Conservation (phyloP, 495 filamentous ascomycete species). For the Oidiodendron maius region DNA sequence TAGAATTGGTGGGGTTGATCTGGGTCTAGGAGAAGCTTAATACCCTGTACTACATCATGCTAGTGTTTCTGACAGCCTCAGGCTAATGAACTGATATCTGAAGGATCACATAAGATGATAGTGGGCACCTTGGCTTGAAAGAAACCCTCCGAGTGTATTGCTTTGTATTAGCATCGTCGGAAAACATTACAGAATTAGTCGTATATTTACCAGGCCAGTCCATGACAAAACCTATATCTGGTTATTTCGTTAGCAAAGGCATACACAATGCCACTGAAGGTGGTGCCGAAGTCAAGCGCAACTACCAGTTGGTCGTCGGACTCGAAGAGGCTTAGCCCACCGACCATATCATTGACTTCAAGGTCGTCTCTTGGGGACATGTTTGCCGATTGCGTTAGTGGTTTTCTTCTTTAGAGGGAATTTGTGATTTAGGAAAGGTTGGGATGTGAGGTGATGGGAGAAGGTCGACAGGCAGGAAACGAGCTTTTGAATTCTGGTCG, state of each 20-base stretch:
- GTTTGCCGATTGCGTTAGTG: neutral
- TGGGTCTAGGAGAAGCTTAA: conserved; percentile 30
- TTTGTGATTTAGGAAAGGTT: neutral
- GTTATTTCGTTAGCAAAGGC: conserved; percentile 15
- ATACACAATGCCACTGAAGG: conserved; percentile 23
- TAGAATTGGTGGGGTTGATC: conserved; percentile 19
- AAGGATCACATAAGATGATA: conserved; percentile 9
- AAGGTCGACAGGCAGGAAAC: neutral
- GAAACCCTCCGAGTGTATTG: too few relatives aligned
- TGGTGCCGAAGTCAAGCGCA: conserved; percentile 24
- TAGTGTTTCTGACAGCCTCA: conserved; percentile 14
- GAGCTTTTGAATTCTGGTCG: too few relatives aligned
- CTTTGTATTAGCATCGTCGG: neutral
- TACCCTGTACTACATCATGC: conserved; percentile 9
- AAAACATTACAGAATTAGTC: neutral
- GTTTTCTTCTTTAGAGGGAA: neutral
- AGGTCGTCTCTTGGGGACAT: neutral
- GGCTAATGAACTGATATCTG: conserved; percentile 2
- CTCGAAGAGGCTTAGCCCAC: neutral
- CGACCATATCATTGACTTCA: too few relatives aligned
- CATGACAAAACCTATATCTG: conserved; percentile 4
- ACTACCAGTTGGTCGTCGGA: conserved; percentile 18
- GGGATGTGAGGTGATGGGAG: neutral
- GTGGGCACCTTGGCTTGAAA: conserved; percentile 20
- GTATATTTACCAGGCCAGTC: conserved; percentile 9